Evolutionary conservation across 1,284 basidiomycete genomes (phyloP).

Genomic region (Rhodotorula sp.): DNA sequence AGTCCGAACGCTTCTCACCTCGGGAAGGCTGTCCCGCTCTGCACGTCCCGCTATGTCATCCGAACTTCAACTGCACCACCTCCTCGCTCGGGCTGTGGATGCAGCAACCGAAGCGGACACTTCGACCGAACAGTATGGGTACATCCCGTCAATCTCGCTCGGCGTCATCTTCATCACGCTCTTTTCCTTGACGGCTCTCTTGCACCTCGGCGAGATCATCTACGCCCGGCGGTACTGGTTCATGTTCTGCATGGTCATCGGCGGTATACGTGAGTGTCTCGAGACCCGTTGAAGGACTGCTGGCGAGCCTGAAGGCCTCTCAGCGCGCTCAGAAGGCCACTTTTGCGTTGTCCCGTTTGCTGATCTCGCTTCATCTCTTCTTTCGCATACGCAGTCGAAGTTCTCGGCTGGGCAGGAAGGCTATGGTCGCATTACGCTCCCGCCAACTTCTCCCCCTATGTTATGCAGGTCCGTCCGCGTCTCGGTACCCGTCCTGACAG

Average conservation of each 20-base stretch:
- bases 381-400: constrained; percentile 10
- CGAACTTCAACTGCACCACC: no score
- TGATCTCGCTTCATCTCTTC: not conserved
- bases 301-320: not conserved
- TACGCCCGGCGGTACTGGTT: constrained; percentile 11
- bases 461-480: constrained; percentile 1
- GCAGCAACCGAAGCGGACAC: not conserved
- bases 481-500: not conserved
- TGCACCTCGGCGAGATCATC: constrained; percentile 9
- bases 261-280: constrained; percentile 8
- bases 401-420: constrained; percentile 17
- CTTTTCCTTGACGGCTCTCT: not conserved
- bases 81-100: no score
- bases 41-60: no score
- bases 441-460: constrained; percentile 4
- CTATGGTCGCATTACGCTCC: constrained; percentile 13
- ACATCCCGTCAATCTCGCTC: not conserved
- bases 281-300: no score
- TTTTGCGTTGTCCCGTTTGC: not conserved
- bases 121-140: not conserved
- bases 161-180: constrained; percentile 13
- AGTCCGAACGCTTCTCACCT: no score
- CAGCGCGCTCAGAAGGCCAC: no score
- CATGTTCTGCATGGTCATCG: constrained; percentile 9
- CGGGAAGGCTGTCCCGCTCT: no score